Base-by-base conservation (phyloP, 768 basidiomycete genomes). In the Mycena kentingensis region DNA sequence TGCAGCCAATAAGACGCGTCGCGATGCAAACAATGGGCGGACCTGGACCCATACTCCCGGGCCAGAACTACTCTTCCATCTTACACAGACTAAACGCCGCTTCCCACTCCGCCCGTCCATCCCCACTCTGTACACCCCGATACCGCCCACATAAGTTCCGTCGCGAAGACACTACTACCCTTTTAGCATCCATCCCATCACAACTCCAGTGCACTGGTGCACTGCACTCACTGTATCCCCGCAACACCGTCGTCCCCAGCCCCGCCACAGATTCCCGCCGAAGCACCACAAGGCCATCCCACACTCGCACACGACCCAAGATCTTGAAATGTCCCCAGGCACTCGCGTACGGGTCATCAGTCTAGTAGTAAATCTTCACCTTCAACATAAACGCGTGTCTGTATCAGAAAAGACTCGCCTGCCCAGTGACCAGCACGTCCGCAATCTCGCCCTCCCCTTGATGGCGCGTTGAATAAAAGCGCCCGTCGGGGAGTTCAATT, bases 281-380 rank as follows among this genome's bases (percentile, higher is more conserved):
- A 28, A 87, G 65, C 3, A 79, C 74, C 25, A 85, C 69, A 32
- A 86, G 68, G 13, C 86, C 86, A 65, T 88, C 86, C 32, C 72
- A 71, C 7, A 80, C 66, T 26, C 86, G 71, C 13, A 87, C 70
- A 26, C 84, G 78, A 31, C 86, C 86, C 35, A 80, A 64, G 44
- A 86, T 71, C 42, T 67, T 74, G 50, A 77, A 80, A 3, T 71
- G 74, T 2, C 81, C 83, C 86, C 85, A 88, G 2, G 80, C 80
- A 18, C 69, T 65, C 21, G 73, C 70, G 53, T 78, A 72, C 16
- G 65, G 67, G 31, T 70, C 69, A 48, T 80, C 80, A 5, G 78
- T 78, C 81, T 82, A 59, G 4, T 26, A 24, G 24, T 21, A 29
- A 49, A n/a, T 29, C 25, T 4, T 34, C 49, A 37, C 31, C 19